Evolutionary conservation across 495 filamentous ascomycete species (phyloP).

Genomic region (Terfezia claveryi): DNA sequence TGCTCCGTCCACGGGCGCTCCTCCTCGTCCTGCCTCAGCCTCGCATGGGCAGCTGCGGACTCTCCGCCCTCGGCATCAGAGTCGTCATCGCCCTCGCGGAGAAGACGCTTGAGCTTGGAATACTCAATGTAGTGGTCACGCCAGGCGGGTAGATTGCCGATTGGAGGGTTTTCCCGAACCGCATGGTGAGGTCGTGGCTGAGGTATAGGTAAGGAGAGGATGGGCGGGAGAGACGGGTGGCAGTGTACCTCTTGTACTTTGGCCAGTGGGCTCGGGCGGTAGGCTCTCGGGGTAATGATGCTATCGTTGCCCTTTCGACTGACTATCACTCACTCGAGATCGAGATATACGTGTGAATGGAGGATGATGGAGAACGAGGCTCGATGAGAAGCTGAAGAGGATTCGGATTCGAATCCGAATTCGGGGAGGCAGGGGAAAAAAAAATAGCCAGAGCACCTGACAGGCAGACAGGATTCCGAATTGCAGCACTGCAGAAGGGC

Average conservation of each 20-base stretch:
- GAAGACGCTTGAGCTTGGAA: constrained; percentile 63
- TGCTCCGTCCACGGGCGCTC: constrained; percentile 62
- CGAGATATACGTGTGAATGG: too few relatives aligned
- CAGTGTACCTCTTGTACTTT: too few relatives aligned
- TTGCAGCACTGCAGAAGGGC: too few relatives aligned
- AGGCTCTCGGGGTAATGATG: too few relatives aligned
- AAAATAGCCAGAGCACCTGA: too few relatives aligned
- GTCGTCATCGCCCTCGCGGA: constrained; percentile 54
- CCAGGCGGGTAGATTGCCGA: constrained; percentile 68
- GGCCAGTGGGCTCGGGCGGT: neutral
- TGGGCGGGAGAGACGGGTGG: neutral
- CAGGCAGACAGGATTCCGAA: too few relatives aligned
- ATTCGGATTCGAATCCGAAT: too few relatives aligned
- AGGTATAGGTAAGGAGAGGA: constrained; percentile 1
- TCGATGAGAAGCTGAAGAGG: too few relatives aligned
- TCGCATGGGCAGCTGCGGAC: constrained; percentile 6
- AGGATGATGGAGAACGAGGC: too few relatives aligned
- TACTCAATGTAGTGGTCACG: constrained; percentile 88
- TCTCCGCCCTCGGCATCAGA: constrained; percentile 18
- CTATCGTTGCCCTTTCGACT: too few relatives aligned
- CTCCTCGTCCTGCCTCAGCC: constrained; percentile 25
- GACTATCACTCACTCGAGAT: too few relatives aligned
- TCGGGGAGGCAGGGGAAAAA: too few relatives aligned
- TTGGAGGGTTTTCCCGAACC: constrained; percentile 72
- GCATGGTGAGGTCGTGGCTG: constrained; percentile 35